Evolutionary conservation across 495 filamentous ascomycete species (phyloP), one percentile per base, ranked within the genome.

Genomic region (Aspergillus cavernicola): DNA sequence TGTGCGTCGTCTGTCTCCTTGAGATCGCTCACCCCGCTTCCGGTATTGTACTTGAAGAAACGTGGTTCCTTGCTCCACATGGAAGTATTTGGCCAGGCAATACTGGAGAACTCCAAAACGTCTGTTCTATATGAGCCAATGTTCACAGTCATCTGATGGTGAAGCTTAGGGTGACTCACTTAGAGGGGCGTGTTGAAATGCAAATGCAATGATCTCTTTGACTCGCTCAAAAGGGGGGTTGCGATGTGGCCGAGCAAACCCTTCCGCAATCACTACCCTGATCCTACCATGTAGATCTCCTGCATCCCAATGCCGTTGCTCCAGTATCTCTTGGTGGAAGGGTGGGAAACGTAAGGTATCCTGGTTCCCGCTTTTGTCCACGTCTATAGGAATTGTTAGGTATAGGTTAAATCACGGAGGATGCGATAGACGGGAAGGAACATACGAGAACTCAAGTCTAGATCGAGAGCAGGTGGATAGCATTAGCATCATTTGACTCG

Each of bases 111-210:
- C 62, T 92, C 88, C n/a, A 93, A 74, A 10, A 91, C 74, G 35
- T 87, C 88, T 85, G 55, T 62, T 29, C 12, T 12, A 36, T 7
- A 20, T 47, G 26, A 47, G 44, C 31, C 6, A 28, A 18, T 47
- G 31, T 19, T 23, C 19, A 4, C 2, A 4, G 13, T n/a, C 6
- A n/a, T 8, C 12, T 7, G 13, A 18, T 15, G n/a, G n/a, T 7
- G 32, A 35, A 10, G 41, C 12, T 13, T 8, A 5, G 43, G 10
- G 29, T 28, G 23, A 50, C 76, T 65, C 70, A 92, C 90, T 77
- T 22, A 88, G 67, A 6, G 90, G 90, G 40, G 87, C 89, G 78
- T 92, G 89, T 62, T 93, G 89, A 58, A 95, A 96, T 6, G 89
- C 85, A 64, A 96, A 91, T 5, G 78, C 79, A 40, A 92, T 81